A percentile compares a stretch with the other conserved stretches of the same genome.
phyloP scores from a whole-genome alignment of 2,329 filamentous ascomycete genomes.

The Amphichorda felina region DNA sequence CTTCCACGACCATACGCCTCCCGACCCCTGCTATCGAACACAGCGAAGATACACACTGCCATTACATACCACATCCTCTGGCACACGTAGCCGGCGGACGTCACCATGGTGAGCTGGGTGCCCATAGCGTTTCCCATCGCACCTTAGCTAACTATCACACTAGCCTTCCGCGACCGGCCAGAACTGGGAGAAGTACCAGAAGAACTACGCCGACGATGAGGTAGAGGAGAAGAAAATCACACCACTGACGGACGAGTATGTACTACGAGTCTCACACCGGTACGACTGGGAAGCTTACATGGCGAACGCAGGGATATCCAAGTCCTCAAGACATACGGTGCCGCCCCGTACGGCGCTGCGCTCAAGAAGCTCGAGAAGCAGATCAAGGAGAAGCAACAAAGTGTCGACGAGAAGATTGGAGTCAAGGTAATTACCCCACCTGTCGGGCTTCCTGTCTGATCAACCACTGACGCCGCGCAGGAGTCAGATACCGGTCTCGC shows the following conservation, averaged over 20 bases:
- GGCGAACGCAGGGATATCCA: slow-evolving; percentile 74
- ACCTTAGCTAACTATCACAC: slow-evolving; percentile 2
- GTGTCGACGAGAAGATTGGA: slow-evolving; percentile 97
- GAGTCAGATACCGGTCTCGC: slow-evolving; percentile 98
- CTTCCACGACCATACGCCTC: slow-evolving; percentile 3
- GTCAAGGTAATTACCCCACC: slow-evolving; percentile 64
- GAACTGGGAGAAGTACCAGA: slow-evolving; percentile 98
- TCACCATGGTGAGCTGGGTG: slow-evolving; percentile 28
- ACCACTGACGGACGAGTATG: slow-evolving; percentile 89
- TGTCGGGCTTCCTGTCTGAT: too few relatives aligned
- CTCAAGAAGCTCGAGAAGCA: slow-evolving; percentile 98
- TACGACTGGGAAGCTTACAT: not conserved
- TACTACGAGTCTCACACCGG: slow-evolving; percentile 8
- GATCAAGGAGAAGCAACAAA: slow-evolving; percentile 98
- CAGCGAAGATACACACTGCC: not conserved
- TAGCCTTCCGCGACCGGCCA: slow-evolving; percentile 90
- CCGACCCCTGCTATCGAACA: slow-evolving; percentile 1
- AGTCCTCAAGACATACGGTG: slow-evolving; percentile 97
- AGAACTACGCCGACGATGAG: slow-evolving; percentile 94
- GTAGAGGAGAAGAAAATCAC: slow-evolving; percentile 99
- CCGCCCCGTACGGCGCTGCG: slow-evolving; percentile 84
- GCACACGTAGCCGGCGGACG: slow-evolving; percentile 3
- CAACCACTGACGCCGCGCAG: slow-evolving; percentile 35
- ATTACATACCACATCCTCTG: too few relatives aligned
- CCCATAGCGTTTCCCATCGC: too few relatives aligned